These are phyloP conservation scores for Ambispora gerdemannii DNA, from an alignment of 192 early-diverging fungal genomes.

Conservation along the genomic window DNA sequence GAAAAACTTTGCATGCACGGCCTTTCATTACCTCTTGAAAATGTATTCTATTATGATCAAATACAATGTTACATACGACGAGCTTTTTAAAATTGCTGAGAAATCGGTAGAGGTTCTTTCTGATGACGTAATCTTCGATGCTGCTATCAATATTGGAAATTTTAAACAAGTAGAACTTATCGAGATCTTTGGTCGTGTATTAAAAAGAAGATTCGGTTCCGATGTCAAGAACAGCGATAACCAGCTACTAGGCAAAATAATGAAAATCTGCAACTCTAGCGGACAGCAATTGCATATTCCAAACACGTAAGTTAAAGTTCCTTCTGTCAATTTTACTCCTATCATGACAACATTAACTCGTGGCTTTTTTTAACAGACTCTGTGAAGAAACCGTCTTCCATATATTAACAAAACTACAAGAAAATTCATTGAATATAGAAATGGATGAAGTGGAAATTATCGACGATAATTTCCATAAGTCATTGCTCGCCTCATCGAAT, in stretches of 20 bases:
- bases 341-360: neutral
- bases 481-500: neutral
- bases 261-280: neutral
- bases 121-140: neutral
- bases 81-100: neutral
- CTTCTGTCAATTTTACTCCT: neutral
- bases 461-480: neutral
- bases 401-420: neutral
- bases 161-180: neutral
- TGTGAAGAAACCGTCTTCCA: conserved; percentile 13
- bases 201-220: neutral
- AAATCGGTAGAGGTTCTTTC: neutral
- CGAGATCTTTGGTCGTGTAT: neutral
- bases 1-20: neutral
- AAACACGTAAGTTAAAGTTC: neutral
- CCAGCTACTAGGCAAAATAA: neutral
- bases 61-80: neutral
- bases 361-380: neutral
- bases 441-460: neutral
- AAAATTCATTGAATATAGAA: neutral
- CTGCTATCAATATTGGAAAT: neutral
- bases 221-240: neutral
- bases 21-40: neutral
- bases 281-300: neutral
- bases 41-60: neutral